Percentiles rank a stretch among this genome's conserved stretches.
Conservation (phyloP, 2,329 filamentous ascomycete species). For the Juglanconis sp. region DNA sequence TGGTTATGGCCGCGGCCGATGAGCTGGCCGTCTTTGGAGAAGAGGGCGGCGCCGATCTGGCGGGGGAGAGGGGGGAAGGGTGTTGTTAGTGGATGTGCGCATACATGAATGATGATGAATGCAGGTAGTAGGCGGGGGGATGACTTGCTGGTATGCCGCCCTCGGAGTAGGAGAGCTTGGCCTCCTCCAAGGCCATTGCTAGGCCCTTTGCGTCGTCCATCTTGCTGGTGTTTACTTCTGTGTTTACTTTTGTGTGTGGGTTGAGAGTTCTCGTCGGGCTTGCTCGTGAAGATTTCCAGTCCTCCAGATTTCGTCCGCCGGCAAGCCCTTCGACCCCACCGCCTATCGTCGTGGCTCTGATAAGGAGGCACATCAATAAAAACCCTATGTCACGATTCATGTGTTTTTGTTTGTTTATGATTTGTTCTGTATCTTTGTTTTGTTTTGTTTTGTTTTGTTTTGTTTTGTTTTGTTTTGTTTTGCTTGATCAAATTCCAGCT, state of each 20-base stretch:
- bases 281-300: not conserved
- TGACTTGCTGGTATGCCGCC: slow-evolving; percentile 45
- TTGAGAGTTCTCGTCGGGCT: not conserved
- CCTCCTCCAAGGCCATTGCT: slow-evolving; percentile 45
- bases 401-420: not conserved
- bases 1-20: slow-evolving; percentile 72
- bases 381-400: not conserved
- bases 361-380: not conserved
- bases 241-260: not conserved
- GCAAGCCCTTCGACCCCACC: not conserved
- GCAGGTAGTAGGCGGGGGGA: not conserved
- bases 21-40: slow-evolving; percentile 67
- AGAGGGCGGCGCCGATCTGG: slow-evolving; percentile 54
- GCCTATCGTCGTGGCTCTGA: not conserved
- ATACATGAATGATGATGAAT: too few relatives aligned
- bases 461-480: too few relatives aligned
- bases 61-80: not conserved
- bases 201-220: slow-evolving; percentile 42
- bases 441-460: not conserved
- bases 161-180: slow-evolving; percentile 40
- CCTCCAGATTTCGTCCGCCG: not conserved
- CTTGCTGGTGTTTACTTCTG: not conserved
- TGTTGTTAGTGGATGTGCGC: too few relatives aligned
- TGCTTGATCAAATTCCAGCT: too few relatives aligned
- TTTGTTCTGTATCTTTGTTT: not conserved